phyloP scores from a whole-genome alignment of 2,329 filamentous ascomycete species.

The Pseudogymnoascus sp. region DNA sequence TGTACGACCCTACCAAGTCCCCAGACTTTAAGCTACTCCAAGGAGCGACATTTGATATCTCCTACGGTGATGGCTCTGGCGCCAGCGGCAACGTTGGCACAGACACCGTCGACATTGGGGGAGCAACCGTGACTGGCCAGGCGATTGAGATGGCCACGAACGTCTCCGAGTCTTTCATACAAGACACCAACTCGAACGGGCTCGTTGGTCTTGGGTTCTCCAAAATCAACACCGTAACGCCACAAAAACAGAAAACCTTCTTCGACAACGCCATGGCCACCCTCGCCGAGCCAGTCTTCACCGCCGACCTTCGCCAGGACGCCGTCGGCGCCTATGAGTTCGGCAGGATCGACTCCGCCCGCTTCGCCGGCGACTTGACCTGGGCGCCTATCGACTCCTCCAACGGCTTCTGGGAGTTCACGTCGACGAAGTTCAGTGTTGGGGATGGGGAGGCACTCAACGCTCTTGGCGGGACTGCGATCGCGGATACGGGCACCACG shows the following conservation, averaged over 20 bases:
- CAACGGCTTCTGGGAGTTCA: constrained; percentile 50
- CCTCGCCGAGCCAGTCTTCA: constrained; percentile 48
- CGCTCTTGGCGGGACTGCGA: constrained; percentile 46
- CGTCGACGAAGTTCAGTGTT: constrained; percentile 40
- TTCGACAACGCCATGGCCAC: constrained; percentile 27
- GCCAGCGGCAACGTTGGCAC: constrained; percentile 29
- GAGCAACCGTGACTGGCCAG: constrained; percentile 26
- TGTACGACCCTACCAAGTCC: constrained; percentile 26
- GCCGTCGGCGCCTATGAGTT: constrained; percentile 45
- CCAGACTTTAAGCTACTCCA: constrained; percentile 21
- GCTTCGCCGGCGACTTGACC: constrained; percentile 45
- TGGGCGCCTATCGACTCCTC: constrained; percentile 42
- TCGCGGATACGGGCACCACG: constrained; percentile 37
- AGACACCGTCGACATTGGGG: constrained; percentile 29
- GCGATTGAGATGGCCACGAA: constrained; percentile 28
- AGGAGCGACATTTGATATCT: constrained; percentile 27
- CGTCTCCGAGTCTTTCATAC: constrained; percentile 27
- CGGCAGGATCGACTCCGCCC: constrained; percentile 44
- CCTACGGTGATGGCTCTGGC: constrained; percentile 33
- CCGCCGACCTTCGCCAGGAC: constrained; percentile 43
- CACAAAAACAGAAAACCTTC: constrained; percentile 28
- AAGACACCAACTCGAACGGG: constrained; percentile 40
- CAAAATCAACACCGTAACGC: constrained; percentile 29
- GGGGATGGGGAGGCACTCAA: constrained; percentile 39
- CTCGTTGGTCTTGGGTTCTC: constrained; percentile 51